Evolutionary conservation across 2,329 filamentous ascomycete genomes (phyloP).

Genomic region (Fusarium tjaetaba): DNA sequence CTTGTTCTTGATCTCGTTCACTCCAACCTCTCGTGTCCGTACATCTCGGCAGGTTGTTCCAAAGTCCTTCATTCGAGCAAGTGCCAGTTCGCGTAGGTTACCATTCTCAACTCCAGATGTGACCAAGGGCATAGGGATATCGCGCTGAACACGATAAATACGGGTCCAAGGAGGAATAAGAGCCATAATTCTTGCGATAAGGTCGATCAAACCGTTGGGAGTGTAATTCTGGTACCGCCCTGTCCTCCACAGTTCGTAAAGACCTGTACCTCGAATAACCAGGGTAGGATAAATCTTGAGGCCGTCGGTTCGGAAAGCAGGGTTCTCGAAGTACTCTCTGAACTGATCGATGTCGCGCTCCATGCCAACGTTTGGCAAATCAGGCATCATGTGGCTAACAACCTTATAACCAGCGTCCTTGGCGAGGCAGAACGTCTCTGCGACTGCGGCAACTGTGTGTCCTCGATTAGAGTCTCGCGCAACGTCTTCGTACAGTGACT

Average conservation of each 20-base stretch:
- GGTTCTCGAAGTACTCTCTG: slow-evolving; percentile 96
- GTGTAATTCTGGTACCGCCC: slow-evolving; percentile 99
- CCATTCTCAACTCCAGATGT: slow-evolving; percentile 98
- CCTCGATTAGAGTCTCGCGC: slow-evolving; percentile 98
- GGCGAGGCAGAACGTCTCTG: slow-evolving; percentile 95
- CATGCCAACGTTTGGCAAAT: slow-evolving; percentile 97
- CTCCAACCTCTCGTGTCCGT: slow-evolving; percentile 93
- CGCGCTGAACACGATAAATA: slow-evolving; percentile 97
- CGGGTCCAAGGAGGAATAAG: slow-evolving; percentile 97
- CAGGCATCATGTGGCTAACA: slow-evolving; percentile 99
- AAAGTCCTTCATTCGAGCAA: slow-evolving; percentile 99
- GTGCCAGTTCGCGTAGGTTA: slow-evolving; percentile 89
- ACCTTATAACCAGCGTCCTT: slow-evolving; percentile 99
- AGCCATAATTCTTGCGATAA: slow-evolving; percentile 95
- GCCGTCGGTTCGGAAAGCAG: slow-evolving; percentile 93
- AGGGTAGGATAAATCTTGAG: slow-evolving; percentile 98
- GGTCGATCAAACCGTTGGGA: slow-evolving; percentile 93
- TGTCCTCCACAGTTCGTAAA: slow-evolving; percentile 98
- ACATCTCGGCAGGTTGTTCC: slow-evolving; percentile 97
- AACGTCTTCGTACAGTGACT: slow-evolving; percentile 97
- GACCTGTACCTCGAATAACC: slow-evolving; percentile 93
- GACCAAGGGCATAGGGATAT: slow-evolving; percentile 99
- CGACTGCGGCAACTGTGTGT: slow-evolving; percentile 93
- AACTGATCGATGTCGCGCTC: slow-evolving; percentile 98
- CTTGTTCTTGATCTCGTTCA: slow-evolving; percentile 99